Conservation (phyloP, 129 eudicot species). For the Pittosporum tobira region DNA sequence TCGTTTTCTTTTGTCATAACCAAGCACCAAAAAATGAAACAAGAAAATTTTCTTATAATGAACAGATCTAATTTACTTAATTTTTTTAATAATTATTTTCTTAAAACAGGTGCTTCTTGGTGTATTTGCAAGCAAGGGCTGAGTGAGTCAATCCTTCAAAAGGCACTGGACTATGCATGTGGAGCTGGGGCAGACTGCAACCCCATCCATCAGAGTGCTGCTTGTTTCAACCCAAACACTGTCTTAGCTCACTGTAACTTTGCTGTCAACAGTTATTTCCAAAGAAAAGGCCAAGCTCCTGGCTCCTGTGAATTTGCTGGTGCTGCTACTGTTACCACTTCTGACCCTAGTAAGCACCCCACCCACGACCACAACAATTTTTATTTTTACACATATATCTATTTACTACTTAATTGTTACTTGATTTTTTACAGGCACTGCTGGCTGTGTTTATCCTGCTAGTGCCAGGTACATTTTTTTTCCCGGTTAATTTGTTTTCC, state of each 20-base stretch:
- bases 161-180: constrained; percentile 78
- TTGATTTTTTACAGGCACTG: constrained; percentile 30
- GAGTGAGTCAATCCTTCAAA: constrained; percentile 42
- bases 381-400: background rate
- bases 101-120: constrained; percentile 43
- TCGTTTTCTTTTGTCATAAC: too few species aligned
- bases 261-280: constrained; percentile 78
- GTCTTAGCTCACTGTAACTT: constrained; percentile 68
- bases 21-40: too few species aligned
- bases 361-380: background rate
- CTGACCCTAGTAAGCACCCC: constrained; percentile 69
- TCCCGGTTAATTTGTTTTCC: background rate
- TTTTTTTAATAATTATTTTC: background rate
- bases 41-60: background rate
- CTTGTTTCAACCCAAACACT: constrained; percentile 64
- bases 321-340: constrained; percentile 31
- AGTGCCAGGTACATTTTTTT: constrained; percentile 47
- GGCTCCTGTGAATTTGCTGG: constrained; percentile 64
- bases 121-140: constrained; percentile 64
- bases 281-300: constrained; percentile 44
- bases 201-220: constrained; percentile 53
- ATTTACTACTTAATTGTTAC: background rate
- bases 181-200: constrained; percentile 83
- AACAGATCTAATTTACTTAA: background rate
- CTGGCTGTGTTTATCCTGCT: constrained; percentile 64